Evolutionary conservation across 331 rosid genomes (phyloP), one percentile per base, ranked within the genome.

Genomic region (Spiraea crenata): DNA sequence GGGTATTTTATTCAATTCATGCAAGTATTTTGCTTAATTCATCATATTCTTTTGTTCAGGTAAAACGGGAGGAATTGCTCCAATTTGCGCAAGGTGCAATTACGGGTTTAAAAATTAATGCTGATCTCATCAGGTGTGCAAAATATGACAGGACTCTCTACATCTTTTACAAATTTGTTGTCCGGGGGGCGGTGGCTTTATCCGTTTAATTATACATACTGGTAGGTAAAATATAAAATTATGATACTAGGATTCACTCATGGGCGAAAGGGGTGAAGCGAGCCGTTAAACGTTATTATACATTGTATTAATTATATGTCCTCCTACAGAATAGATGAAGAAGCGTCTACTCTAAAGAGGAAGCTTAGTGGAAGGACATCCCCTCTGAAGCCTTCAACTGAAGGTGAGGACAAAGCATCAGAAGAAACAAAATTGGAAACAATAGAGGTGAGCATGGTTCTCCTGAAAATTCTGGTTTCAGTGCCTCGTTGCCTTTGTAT

Each of bases 61-160:
- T 91, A 78, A 95, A 95, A 76, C 90, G 96, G 67, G 99, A 95
- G 81, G 99, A 95, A 80, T 81, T 95, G 80, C 98, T 95, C 81
- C 99, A 95, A 84, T 95, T 95, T 88, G 98, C 98, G 12, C 96
- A 95, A 84, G 87, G 90, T 61, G 99, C 99, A 69, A 88, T 95
- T 65, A 72, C 96, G 19, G 99, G 99, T 73, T 83, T 95, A 85
- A 95, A 95, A 82, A 81, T 95, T 31, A 87, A 76, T 81, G 91
- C 84, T 80, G 92, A 89, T 79, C 63, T 80, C 54, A 78, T 81
- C 67, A 95, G 98, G 99, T 95, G 74, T 46, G 95, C 67, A 63
- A 42, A 77, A 57, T 77, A 58, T 78, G 60, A 57, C 54, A 72
- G 65, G 67, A 74, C 54, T 62, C 56, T 67, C 65, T 52, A 52